These are phyloP conservation scores for Malassezia nana DNA, from an alignment of 1,284 basidiomycete species.

Conservation along the genomic window DNA sequence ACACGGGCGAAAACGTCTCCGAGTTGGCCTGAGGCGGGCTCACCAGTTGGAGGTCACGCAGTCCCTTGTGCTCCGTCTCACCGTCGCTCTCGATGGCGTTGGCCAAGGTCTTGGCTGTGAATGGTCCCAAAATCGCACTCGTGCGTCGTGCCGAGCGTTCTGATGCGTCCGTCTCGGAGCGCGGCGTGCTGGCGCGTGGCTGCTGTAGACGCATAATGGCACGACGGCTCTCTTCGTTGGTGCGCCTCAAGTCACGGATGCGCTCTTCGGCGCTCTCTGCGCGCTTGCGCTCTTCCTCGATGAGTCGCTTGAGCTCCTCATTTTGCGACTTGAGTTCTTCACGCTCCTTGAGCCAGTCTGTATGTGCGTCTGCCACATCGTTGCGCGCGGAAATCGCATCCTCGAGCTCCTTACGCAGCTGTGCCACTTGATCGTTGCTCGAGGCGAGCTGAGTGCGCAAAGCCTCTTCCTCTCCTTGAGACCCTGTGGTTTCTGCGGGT, in stretches of 20 bases:
- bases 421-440: slow-evolving; percentile 11
- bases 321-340: slow-evolving; percentile 23
- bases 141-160: slow-evolving; percentile 28
- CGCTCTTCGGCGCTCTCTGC: slow-evolving; percentile 33
- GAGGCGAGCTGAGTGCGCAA: neutral
- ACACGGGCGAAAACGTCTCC: slow-evolving; percentile 3
- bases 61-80: slow-evolving; percentile 5
- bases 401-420: slow-evolving; percentile 25
- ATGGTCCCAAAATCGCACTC: slow-evolving; percentile 24
- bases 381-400: slow-evolving; percentile 28
- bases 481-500: no score
- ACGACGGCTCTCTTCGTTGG: slow-evolving; percentile 36
- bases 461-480: neutral
- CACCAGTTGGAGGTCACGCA: slow-evolving; percentile 11
- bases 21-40: neutral
- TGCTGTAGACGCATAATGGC: slow-evolving; percentile 42
- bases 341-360: slow-evolving; percentile 37
- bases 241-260: slow-evolving; percentile 37
- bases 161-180: slow-evolving; percentile 27
- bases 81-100: slow-evolving; percentile 1
- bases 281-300: slow-evolving; percentile 22
- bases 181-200: slow-evolving; percentile 26
- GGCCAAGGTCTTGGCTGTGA: neutral
- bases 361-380: slow-evolving; percentile 26
- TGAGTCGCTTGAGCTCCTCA: slow-evolving; percentile 18